Evolutionary conservation across 805 yeast genomes (phyloP), one percentile per base, ranked within the genome.

Genomic region (Nakazawaea ishiwadae): DNA sequence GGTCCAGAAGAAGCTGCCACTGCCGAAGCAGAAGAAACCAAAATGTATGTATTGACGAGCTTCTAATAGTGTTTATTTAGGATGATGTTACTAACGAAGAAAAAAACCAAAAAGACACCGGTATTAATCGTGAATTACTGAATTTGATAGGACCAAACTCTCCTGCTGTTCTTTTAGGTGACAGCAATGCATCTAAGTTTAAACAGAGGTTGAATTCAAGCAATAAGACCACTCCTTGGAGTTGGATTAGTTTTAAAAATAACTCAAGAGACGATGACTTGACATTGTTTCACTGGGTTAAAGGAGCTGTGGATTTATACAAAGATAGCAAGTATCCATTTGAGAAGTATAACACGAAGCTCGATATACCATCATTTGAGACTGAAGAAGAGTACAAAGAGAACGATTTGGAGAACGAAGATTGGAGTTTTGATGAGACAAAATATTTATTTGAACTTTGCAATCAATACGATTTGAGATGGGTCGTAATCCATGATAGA

Each of bases 111-210:
- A n/a, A 51, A 35, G 59, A 70, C 34, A 67, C 79, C 2, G 96
- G 96, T 19, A 84, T 91, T 77, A 90, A 86, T 48, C 74, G 98
- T 51, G 99, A 93, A 58, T 67, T 93, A 40, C 90, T 84, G 60
- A 84, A 84, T 49, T 70, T 95, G 40, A 67, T 93, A 31, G 99
- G 99, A 4, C 90, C 93, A 30, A 88, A 88, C 59, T 79, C 95
- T 2, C 96, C 99, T 1, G 90, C 98, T 0, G 76, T 74, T 6
- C 15, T 42, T 6, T 28, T 42, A 15, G 73, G 72, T n/a, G 74
- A 73, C n/a, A 68, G 69, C 39, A 60, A 64, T n/a, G 65, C 56
- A 20, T 63, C 59, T 39, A 71, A 77, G 48, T 80, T 80, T 54
- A 83, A 81, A 48, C 86, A 81, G 45, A 73, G 78, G 50, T 69